Evolutionary conservation across 2,329 filamentous ascomycete species (phyloP).

Genomic region (Pseudocercospora macadamiae): DNA sequence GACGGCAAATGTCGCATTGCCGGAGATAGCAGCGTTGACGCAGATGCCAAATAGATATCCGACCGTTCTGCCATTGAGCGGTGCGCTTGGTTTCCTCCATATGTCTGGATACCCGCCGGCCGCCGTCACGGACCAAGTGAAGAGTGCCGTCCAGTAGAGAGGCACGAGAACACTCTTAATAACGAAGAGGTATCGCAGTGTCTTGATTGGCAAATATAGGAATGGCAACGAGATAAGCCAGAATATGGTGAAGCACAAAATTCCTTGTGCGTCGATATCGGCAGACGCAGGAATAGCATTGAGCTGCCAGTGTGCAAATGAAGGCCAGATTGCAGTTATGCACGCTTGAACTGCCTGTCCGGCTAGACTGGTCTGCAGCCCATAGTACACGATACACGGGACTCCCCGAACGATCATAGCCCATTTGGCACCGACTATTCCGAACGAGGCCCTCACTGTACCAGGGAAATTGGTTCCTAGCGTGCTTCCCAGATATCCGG

Average conservation of each 20-base stretch:
- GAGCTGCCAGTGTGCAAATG: slow-evolving; percentile 4
- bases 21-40: slow-evolving; percentile 37
- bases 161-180: slow-evolving; percentile 52
- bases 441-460: slow-evolving; percentile 2
- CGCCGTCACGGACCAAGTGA: slow-evolving; percentile 63
- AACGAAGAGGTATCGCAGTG: slow-evolving; percentile 57
- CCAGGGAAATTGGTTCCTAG: slow-evolving; percentile 14
- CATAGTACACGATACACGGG: background rate
- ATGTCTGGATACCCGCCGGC: slow-evolving; percentile 45
- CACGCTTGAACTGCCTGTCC: background rate
- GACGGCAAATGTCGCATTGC: slow-evolving; percentile 52
- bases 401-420: background rate
- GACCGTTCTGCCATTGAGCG: slow-evolving; percentile 19
- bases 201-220: slow-evolving; percentile 45
- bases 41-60: slow-evolving; percentile 26
- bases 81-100: slow-evolving; percentile 25
- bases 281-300: slow-evolving; percentile 22
- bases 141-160: slow-evolving; percentile 62
- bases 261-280: slow-evolving; percentile 46
- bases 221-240: slow-evolving; percentile 48
- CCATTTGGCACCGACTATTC: background rate
- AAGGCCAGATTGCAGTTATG: slow-evolving; percentile 1
- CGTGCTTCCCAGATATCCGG: slow-evolving; percentile 8
- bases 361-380: background rate
- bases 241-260: slow-evolving; percentile 48